Evolutionary conservation across 768 basidiomycete species (phyloP), one percentile per base, ranked within the genome.

Genomic region (Dentipellis sp.): DNA sequence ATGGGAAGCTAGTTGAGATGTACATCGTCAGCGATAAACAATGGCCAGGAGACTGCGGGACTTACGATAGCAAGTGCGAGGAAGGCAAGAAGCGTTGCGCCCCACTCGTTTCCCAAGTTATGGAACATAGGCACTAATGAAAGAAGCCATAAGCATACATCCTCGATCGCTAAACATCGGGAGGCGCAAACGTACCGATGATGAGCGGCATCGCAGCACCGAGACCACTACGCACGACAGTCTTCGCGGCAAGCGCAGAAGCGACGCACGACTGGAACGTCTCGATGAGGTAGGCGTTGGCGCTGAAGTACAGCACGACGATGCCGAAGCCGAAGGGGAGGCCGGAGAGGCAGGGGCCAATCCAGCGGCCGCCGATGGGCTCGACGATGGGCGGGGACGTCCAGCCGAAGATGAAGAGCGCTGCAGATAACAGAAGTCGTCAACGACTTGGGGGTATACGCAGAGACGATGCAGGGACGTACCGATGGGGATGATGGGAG

Each of bases 191-290:
- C 48, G 16, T 22, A 19, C 66, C 67, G 61, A 68, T 67, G 66
- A 71, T 69, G 51, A 72, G 58, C 19, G 68, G 67, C 66, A 72
- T 67, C 50, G 70, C 70, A 10, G 71, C 68, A 40, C 68, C 70
- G 8, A 66, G 62, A 16, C 69, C 68, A 17, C 67, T 69, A 47
- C 69, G 69, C 42, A 70, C 64, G 59, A 71, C 69, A 17, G 70
- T 71, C 63, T 72, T 74, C 17, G 70, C 71, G 0, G 72, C 71
- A 48, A 74, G 69, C 49, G 71, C 72, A 36, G 70, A 71, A 14
- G 86, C 83, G 3, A 83, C 84, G 29, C 76, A 75, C 29, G 83
- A 80, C 58, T 86, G 81, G 69, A 89, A 89, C 48, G 71, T 71
- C 56, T 88, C 80, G 55, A 88, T 71, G 64, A 75, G 74, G 58